Base-by-base conservation (phyloP, 1,284 basidiomycete species). In the Coriolopsis trogii region DNA sequence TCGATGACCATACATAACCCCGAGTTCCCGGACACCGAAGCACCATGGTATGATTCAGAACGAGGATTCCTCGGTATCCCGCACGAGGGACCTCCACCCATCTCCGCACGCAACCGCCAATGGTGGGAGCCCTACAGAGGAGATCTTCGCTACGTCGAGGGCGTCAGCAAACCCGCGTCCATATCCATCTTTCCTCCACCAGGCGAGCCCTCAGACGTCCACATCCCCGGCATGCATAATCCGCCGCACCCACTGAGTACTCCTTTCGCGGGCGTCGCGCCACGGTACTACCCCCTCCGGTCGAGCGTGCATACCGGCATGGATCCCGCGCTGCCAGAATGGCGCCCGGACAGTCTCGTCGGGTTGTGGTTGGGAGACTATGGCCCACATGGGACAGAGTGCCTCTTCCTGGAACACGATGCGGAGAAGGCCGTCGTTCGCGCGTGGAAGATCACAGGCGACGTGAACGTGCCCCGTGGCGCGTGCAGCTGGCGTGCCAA, bases 311-410 rank as follows among this genome's bases (percentile, higher is more conserved):
- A 34, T 20, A 26, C 36, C 3, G 60, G 53, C 15, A 24, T 53
- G 13, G 52, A 60, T 16, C 57, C 61, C 7, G 28, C 40, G 0
- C 50, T 56, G 9, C 37, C 42, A 2, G 28, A 53, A 2, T 68
- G 65, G 64, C 36, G 28, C 6, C 54, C 64, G 18, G 46, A 41
- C 31, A 60, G 53, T 26, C 48, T 68, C 15, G 58, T 51, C 7
- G 67, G 67, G 0, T 24, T 68, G 3, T 68, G 67, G 67, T 45
- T 68, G 16, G 67, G 64, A 1, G 47, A 60, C 38, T 65, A 67
- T 45, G 61, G 57, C 2, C 46, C 55, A 2, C 64, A 67, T 34
- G 63, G 64, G 9, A 67, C 63, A 3, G 60, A 68, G 48, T 61
- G 64, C 21, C 41, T 68, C 16, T 67, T 51, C 49, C 31, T 67